Conservation (phyloP, 306 rosid genomes). For the Quercus engelmannii region DNA sequence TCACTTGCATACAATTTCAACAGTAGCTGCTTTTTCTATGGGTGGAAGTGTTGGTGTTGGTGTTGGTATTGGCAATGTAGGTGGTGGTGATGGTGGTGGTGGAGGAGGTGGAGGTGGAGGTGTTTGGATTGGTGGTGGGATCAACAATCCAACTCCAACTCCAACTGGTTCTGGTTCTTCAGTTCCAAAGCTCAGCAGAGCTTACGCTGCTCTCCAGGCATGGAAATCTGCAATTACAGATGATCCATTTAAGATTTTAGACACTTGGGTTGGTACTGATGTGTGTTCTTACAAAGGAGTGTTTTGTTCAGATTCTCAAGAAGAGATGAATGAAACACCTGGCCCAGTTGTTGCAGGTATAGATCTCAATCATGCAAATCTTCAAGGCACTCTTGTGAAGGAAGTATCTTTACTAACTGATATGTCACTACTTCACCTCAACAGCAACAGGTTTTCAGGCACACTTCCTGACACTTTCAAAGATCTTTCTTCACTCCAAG, state of each 20-base stretch:
- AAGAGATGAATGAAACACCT: slow-evolving; percentile 29
- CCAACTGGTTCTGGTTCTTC: slow-evolving; percentile 32
- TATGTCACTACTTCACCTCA: slow-evolving; percentile 76
- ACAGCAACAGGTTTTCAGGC: slow-evolving; percentile 77
- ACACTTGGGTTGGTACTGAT: slow-evolving; percentile 67
- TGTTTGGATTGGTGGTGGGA: slow-evolving; percentile 70
- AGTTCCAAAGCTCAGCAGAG: slow-evolving; percentile 39
- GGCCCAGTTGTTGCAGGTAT: slow-evolving; percentile 61
- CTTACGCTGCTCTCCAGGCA: slow-evolving; percentile 76
- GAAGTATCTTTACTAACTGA: slow-evolving; percentile 73
- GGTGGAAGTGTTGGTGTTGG: slow-evolving; percentile 38
- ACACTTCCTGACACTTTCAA: slow-evolving; percentile 60
- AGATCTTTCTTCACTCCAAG: slow-evolving; percentile 59
- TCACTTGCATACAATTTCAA: slow-evolving; percentile 1
- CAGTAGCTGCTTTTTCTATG: slow-evolving; percentile 42
- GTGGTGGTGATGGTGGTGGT: slow-evolving; percentile 21
- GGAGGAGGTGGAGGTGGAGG: slow-evolving; percentile 36
- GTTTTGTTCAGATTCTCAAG: slow-evolving; percentile 58
- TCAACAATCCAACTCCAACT: slow-evolving; percentile 34
- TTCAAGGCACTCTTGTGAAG: slow-evolving; percentile 69
- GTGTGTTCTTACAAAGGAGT: slow-evolving; percentile 91
- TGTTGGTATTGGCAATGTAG: slow-evolving; percentile 22
- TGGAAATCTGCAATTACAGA: slow-evolving; percentile 91
- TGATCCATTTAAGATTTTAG: slow-evolving; percentile 63
- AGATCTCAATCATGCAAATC: slow-evolving; percentile 95